A percentile compares a stretch with the other conserved stretches of the same genome.
Evolutionary conservation across 495 filamentous ascomycete species (phyloP).

Genomic region (Apodospora peruviana): DNA sequence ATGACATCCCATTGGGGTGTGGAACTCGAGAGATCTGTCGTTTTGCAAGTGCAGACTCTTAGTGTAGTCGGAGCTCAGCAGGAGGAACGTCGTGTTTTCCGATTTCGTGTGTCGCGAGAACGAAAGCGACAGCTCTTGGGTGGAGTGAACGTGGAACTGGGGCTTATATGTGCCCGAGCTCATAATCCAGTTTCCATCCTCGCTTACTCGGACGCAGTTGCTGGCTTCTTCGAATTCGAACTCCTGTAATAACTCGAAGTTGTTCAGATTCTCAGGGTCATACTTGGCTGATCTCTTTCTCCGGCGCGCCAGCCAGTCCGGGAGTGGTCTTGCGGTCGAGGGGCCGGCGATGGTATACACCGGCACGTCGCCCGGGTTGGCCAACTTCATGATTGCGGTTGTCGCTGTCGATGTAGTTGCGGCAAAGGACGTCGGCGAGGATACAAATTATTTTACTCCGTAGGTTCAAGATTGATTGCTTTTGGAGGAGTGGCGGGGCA

Average conservation of each 20-base stretch:
- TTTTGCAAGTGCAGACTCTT: conserved; percentile 92
- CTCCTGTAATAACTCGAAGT: conserved; percentile 92
- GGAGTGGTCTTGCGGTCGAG: conserved; percentile 81
- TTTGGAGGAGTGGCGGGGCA: not conserved
- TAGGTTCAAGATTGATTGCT: too few relatives aligned
- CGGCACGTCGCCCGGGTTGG: conserved; percentile 32
- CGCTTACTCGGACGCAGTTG: conserved; percentile 80
- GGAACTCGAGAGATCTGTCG: conserved; percentile 88
- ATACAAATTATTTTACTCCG: not conserved
- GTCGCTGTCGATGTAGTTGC: not conserved
- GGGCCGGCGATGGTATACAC: conserved; percentile 96
- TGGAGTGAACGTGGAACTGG: conserved; percentile 91
- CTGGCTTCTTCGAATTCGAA: conserved; percentile 99
- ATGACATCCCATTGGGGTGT: conserved; percentile 84
- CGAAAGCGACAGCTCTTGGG: conserved; percentile 87
- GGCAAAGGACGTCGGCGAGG: not conserved
- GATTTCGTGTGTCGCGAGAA: conserved; percentile 88
- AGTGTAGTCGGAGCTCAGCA: conserved; percentile 90
- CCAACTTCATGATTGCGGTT: not conserved
- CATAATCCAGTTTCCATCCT: conserved; percentile 98
- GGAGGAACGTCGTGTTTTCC: conserved; percentile 87
- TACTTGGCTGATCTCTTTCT: conserved; percentile 90
- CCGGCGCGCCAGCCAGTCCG: conserved; percentile 89
- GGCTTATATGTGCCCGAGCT: conserved; percentile 93
- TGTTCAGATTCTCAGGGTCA: conserved; percentile 86